Evolutionary conservation across 805 yeast species (phyloP).

Genomic region (Kockiozyma suomiensis): DNA sequence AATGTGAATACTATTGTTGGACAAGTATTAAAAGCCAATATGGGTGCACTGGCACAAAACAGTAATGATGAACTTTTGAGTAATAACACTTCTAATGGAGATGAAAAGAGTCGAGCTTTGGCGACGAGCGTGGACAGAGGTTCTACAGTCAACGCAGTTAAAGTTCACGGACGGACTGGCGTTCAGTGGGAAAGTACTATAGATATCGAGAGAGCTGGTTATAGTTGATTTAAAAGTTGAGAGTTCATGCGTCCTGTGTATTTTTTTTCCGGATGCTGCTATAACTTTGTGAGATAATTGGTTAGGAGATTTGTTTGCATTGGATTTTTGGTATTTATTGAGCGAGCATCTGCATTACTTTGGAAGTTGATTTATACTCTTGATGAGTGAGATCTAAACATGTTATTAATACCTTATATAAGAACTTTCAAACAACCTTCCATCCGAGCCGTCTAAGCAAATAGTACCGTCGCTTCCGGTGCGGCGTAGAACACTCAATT

Average conservation of each 20-base stretch:
- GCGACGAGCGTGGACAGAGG: slow-evolving; percentile 20
- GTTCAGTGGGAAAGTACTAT: slow-evolving; percentile 34
- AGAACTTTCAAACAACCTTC: no score
- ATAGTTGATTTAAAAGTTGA: background rate
- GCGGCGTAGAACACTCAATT: background rate
- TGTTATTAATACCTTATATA: no score
- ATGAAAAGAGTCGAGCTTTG: slow-evolving; percentile 1
- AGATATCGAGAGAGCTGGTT: slow-evolving; percentile 20
- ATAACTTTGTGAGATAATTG: background rate
- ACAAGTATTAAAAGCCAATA: slow-evolving; percentile 25
- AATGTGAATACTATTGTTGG: slow-evolving; percentile 28
- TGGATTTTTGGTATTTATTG: no score
- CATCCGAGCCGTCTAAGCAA: no score
- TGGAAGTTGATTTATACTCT: background rate
- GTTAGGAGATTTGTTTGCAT: no score
- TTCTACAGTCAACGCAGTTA: slow-evolving; percentile 19
- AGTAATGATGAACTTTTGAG: background rate
- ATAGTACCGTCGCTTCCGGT: background rate
- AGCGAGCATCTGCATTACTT: background rate
- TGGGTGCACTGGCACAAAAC: slow-evolving; percentile 20
- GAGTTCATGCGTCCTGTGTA: no score
- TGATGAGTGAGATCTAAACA: no score
- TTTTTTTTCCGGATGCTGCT: background rate
- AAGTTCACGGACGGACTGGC: slow-evolving; percentile 16
- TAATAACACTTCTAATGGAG: no score